A percentile compares a stretch with the other conserved stretches of the same genome.
Conservation (phyloP, 768 basidiomycete genomes). For the Epithele typhae region DNA sequence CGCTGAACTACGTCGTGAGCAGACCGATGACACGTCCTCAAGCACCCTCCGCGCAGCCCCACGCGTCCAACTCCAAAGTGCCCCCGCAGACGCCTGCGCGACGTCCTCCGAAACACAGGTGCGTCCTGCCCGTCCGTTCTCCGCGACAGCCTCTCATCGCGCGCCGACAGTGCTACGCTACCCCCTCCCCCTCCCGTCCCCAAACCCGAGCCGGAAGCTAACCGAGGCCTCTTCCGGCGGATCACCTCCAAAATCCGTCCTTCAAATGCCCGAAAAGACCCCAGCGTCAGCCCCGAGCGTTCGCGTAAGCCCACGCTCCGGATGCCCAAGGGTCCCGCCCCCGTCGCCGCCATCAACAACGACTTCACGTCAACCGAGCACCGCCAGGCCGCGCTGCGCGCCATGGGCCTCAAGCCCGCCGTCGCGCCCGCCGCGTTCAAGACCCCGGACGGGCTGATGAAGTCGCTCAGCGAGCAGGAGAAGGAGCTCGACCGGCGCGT, state of each 20-base stretch:
- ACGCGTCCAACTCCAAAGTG: not conserved
- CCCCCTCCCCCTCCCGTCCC: not conserved
- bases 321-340: constrained; percentile 11
- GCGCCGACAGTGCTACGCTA: constrained; percentile 1
- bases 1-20: too few relatives aligned
- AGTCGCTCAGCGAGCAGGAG: constrained; percentile 19
- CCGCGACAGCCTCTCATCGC: not conserved
- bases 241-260: constrained; percentile 13
- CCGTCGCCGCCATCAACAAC: constrained; percentile 9
- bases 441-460: constrained; percentile 15
- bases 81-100: not conserved
- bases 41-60: too few relatives aligned
- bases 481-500: constrained; percentile 14
- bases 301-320: constrained; percentile 9
- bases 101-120: not conserved
- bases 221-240: constrained; percentile 8
- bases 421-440: constrained; percentile 1
- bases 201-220: not conserved
- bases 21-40: too few relatives aligned
- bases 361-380: constrained; percentile 17
- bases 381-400: constrained; percentile 16
- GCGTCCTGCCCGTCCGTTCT: constrained; percentile 1
- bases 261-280: constrained; percentile 4
- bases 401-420: constrained; percentile 13
- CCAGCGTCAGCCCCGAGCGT: not conserved